Conservation (phyloP, 257 asterid genomes). For the Solanum ossicruentum region DNA sequence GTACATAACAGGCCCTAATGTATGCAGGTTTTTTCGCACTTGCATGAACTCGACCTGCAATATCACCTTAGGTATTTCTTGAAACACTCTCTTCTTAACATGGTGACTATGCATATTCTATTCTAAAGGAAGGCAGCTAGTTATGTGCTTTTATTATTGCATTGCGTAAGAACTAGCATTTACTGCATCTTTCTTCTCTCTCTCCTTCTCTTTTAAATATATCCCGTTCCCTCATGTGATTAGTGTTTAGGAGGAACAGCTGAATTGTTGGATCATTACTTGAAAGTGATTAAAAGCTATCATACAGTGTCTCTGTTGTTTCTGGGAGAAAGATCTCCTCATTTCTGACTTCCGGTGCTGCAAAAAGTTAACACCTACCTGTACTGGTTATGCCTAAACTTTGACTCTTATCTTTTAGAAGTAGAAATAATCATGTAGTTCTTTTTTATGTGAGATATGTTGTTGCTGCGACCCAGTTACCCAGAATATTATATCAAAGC, state of each 20-base stretch:
- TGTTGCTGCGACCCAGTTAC: neutral
- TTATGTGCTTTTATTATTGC: neutral
- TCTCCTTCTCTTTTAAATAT: neutral
- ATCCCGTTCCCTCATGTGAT: neutral
- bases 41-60: slow-evolving; percentile 84
- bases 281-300: neutral
- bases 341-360: neutral
- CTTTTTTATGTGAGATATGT: neutral
- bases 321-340: neutral
- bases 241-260: neutral
- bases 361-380: neutral
- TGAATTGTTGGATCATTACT: neutral
- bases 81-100: neutral
- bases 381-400: neutral
- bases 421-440: neutral
- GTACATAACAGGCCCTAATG: slow-evolving; percentile 2
- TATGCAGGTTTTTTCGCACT: slow-evolving; percentile 88
- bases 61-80: slow-evolving; percentile 83
- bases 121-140: neutral
- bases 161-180: neutral
- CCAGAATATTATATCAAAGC: neutral
- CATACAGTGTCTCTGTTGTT: neutral
- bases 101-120: neutral
- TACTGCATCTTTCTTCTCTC: neutral
- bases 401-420: neutral